Evolutionary conservation across 768 basidiomycete genomes (phyloP).

Genomic region (Fomitopsis pulvina): DNA sequence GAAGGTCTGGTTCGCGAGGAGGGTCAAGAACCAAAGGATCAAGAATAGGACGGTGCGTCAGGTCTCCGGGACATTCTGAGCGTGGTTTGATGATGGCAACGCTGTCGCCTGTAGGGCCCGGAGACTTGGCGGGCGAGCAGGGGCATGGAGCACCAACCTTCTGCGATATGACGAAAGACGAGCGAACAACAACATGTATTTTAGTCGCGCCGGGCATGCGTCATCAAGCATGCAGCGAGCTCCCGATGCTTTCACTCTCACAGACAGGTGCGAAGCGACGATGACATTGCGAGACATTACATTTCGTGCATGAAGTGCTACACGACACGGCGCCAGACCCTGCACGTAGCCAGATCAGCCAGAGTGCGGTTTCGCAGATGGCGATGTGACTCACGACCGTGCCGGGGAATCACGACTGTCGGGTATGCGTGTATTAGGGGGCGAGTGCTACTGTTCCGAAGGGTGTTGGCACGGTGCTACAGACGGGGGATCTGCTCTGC

Average conservation of each 20-base stretch:
- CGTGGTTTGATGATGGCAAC: not conserved
- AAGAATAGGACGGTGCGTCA: constrained; percentile 32
- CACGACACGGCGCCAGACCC: not conserved
- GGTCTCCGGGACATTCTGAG: not conserved
- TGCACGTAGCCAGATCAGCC: too few species aligned
- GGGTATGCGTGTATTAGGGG: not conserved
- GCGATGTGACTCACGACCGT: too few species aligned
- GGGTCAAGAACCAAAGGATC: constrained; percentile 31
- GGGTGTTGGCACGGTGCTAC: not conserved
- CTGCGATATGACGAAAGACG: constrained; percentile 1
- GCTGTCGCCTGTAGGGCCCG: constrained; percentile 9
- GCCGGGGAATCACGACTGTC: not conserved
- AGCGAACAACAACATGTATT: too few species aligned
- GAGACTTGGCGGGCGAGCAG: constrained; percentile 17
- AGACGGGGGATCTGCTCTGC: not conserved
- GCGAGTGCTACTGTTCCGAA: not conserved
- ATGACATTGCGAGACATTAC: not conserved
- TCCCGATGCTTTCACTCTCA: too few species aligned
- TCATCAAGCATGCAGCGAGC: too few species aligned
- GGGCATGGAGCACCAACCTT: constrained; percentile 14
- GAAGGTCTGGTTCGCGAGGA: constrained; percentile 32
- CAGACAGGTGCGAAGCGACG: too few species aligned
- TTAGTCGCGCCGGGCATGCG: too few species aligned
- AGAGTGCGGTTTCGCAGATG: too few species aligned
- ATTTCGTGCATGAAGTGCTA: not conserved